Evolutionary conservation across 345 rosid species (phyloP).

Genomic region (Punica granatum): DNA sequence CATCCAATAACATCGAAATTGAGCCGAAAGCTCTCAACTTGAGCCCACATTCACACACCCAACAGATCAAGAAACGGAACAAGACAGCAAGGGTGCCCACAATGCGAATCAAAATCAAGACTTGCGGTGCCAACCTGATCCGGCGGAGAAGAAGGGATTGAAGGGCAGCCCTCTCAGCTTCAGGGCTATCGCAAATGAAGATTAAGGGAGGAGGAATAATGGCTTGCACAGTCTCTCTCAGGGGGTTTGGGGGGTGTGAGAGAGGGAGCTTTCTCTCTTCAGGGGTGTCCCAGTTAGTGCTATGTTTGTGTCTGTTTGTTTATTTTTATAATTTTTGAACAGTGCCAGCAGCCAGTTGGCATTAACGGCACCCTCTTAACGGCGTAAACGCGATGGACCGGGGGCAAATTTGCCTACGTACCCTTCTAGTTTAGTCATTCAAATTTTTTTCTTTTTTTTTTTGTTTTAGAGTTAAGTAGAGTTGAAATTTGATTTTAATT

Average conservation of each 20-base stretch:
- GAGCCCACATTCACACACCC: slow-evolving; percentile 1
- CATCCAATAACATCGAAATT: neutral
- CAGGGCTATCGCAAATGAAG: neutral
- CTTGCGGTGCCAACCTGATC: neutral
- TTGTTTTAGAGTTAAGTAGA: no score
- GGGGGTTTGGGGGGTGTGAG: neutral
- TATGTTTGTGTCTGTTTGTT: neutral
- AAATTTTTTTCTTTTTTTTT: no score
- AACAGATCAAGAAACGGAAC: neutral
- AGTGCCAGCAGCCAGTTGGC: slow-evolving; percentile 10
- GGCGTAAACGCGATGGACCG: neutral
- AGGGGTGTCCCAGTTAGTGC: slow-evolving; percentile 8
- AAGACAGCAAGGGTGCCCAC: neutral
- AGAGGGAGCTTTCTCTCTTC: neutral
- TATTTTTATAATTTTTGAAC: neutral
- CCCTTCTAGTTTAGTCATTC: neutral
- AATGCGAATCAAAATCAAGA: neutral
- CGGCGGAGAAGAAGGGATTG: neutral
- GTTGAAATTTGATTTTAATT: no score
- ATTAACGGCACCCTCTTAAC: neutral
- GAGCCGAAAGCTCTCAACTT: neutral
- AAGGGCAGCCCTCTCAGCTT: neutral
- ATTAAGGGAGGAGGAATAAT: neutral
- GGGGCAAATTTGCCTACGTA: neutral
- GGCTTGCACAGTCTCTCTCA: neutral